Evolutionary conservation across 2,329 filamentous ascomycete genomes (phyloP), one percentile per base, ranked within the genome.

Genomic region (Phyllosticta citriasiana): DNA sequence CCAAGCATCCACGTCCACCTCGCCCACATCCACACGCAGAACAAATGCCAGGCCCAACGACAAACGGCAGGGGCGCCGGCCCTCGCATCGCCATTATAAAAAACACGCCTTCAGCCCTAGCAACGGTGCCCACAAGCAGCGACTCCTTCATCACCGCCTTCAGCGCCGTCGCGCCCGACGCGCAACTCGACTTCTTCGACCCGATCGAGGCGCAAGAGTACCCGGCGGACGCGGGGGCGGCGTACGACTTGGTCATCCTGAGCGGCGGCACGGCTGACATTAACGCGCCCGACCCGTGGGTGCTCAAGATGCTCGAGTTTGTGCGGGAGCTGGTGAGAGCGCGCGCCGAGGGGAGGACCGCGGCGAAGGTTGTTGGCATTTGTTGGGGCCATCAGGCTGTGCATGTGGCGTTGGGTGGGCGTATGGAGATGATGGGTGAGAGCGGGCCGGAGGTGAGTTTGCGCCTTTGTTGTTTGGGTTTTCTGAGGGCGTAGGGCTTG

Each of bases 381-480:
- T 61, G 60, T 33, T 61, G 60, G 60, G 60, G 60, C 24, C 60
- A 61, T 51, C 60, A 61, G 25, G 60, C 60, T 9, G 54, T 61
- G 30, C 19, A 61, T 9, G 55, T 61, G 10, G 60, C 60, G 16
- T 50, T 61, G 26, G 60, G 60, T 4, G 55, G 60, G 9, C 57
- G 56, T 12, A n/a, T 61, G 33, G 19, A 50, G 8, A 33, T 47
- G 25, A 61, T 57, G 55, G 54, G 9, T 9, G 33, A 53, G 33
- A 61, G 24, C 9, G 55, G 55, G 4, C 60, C 60, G 26, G 60
- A 61, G 51, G 60, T 57, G 56, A 50, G 60, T 55, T 9, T 22
- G 30, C 9, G 14, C 12, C 2, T 6, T 9, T 9, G 9, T 6
- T 27, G 19, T n/a, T 5, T 12, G 6, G 7, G 12, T 4, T 14